Percentiles rank a stretch among this genome's conserved stretches.
Conservation (phyloP, 2,329 filamentous ascomycete genomes). For the Apiospora phragmitis region DNA sequence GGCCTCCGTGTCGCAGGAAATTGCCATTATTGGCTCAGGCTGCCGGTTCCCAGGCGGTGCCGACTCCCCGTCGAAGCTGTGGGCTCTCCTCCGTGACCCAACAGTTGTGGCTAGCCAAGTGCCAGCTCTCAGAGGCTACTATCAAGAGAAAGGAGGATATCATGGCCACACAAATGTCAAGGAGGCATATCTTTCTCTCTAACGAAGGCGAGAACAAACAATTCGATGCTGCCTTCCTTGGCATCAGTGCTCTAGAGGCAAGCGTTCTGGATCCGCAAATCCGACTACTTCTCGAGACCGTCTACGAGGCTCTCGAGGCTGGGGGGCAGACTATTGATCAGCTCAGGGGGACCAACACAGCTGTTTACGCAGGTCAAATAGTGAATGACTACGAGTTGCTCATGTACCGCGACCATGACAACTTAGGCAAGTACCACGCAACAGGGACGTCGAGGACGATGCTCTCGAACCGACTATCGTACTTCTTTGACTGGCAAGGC, state of each 20-base stretch:
- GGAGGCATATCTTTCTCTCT: not conserved
- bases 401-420: not conserved
- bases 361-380: not conserved
- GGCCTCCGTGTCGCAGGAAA: too few relatives aligned
- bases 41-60: constrained; percentile 15
- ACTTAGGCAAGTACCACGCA: not conserved
- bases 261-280: constrained; percentile 33
- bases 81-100: constrained; percentile 11
- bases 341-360: constrained; percentile 12
- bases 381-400: not conserved
- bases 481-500: constrained; percentile 14
- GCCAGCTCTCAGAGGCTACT: not conserved
- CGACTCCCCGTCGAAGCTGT: constrained; percentile 13
- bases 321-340: constrained; percentile 15
- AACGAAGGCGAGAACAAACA: not conserved
- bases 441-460: not conserved
- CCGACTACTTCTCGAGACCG: constrained; percentile 30
- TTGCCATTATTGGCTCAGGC: constrained; percentile 14
- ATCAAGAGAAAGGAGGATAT: not conserved
- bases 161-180: not conserved
- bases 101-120: constrained; percentile 2
- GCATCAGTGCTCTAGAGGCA: not conserved
- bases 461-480: constrained; percentile 11
- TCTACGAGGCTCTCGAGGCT: constrained; percentile 30
- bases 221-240: not conserved